These are phyloP conservation scores for Eimeria falciformis DNA, from an alignment of 169 alveolate species.

Conservation along the genomic window DNA sequence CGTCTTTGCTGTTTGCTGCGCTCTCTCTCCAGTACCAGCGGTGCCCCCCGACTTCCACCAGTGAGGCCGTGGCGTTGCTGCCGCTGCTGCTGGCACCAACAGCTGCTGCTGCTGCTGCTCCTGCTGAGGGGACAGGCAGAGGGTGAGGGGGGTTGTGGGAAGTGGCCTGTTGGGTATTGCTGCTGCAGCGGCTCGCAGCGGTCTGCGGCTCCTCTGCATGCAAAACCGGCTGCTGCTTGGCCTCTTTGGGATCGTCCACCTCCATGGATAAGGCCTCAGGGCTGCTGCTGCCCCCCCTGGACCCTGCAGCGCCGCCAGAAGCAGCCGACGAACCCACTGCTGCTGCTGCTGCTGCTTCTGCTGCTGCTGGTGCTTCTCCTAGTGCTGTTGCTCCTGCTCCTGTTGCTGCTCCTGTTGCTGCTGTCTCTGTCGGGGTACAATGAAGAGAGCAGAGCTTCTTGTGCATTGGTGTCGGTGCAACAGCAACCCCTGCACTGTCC, in stretches of 20 bases:
- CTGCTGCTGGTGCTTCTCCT: neutral
- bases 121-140: neutral
- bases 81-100: conserved; percentile 13
- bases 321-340: neutral
- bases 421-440: conserved; percentile 3
- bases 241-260: conserved; percentile 15
- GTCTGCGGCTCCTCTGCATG: conserved; percentile 9
- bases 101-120: neutral
- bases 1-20: neutral
- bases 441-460: conserved; percentile 11
- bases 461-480: conserved; percentile 1
- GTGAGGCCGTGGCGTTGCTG: conserved; percentile 8
- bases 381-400: neutral
- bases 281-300: neutral
- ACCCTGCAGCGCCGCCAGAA: neutral
- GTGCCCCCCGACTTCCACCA: conserved; percentile 67
- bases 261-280: neutral
- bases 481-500: neutral
- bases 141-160: neutral
- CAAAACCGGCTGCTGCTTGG: conserved; percentile 10
- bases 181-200: neutral
- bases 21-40: conserved; percentile 74
- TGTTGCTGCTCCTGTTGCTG: conserved; percentile 1
- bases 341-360: neutral
- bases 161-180: neutral